A percentile compares a stretch with the other conserved stretches of the same genome.
These are phyloP conservation scores for Candida tallmaniae DNA, from an alignment of 805 yeast species.

Conservation along the genomic window DNA sequence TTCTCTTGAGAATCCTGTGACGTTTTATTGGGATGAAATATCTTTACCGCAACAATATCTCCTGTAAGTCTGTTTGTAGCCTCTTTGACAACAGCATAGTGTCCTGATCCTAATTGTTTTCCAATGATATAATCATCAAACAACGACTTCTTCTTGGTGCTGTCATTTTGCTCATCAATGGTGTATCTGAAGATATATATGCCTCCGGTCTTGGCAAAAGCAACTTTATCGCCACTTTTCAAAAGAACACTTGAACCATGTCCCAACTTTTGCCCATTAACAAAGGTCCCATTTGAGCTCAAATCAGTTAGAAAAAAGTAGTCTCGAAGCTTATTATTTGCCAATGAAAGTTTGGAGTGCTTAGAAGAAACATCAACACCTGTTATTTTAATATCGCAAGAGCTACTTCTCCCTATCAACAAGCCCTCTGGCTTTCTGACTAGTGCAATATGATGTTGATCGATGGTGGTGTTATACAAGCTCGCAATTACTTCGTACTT, in stretches of 20 bases:
- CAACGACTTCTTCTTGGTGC: conserved; percentile 36
- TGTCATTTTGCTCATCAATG: conserved; percentile 18
- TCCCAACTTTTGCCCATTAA: conserved; percentile 54
- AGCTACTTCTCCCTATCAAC: conserved; percentile 51
- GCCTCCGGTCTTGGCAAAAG: conserved; percentile 51
- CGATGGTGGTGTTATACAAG: conserved; percentile 16
- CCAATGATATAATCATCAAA: conserved; percentile 57
- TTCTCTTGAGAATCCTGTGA: conserved; percentile 23
- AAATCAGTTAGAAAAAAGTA: conserved; percentile 49
- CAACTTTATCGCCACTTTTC: conserved; percentile 59
- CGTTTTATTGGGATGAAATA: conserved; percentile 54
- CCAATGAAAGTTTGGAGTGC: conserved; percentile 53
- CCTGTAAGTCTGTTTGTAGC: conserved; percentile 58
- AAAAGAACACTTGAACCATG: conserved; percentile 45
- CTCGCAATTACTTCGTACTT: conserved; percentile 18
- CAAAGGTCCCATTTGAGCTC: conserved; percentile 62
- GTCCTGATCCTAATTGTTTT: conserved; percentile 66
- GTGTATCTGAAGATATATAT: conserved; percentile 46
- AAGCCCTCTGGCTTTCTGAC: conserved; percentile 19
- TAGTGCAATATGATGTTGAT: conserved; percentile 16
- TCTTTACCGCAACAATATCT: conserved; percentile 64
- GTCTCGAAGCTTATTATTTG: conserved; percentile 29
- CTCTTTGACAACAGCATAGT: conserved; percentile 76
- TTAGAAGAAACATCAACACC: conserved; percentile 61
- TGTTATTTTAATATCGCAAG: conserved; percentile 51